A percentile compares a stretch with the other conserved stretches of the same genome.
phyloP scores from a whole-genome alignment of 2,329 filamentous ascomycete species.

The Conoideocrella luteorostrata region DNA sequence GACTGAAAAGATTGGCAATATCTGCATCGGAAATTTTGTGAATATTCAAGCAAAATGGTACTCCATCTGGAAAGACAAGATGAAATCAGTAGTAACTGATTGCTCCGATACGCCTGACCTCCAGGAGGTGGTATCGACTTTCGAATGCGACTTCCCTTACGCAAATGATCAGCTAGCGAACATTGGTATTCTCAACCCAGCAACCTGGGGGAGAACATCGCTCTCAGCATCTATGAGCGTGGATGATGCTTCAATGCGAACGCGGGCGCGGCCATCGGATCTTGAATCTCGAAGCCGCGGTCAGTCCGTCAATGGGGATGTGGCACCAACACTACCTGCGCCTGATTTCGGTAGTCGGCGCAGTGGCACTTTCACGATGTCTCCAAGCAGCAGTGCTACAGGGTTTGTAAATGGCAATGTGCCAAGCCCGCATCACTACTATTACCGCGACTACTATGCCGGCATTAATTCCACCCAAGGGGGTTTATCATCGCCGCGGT shows the following conservation, averaged over 20 bases:
- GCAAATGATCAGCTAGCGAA: slow-evolving; percentile 65
- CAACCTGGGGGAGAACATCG: slow-evolving; percentile 51
- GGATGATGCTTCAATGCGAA: slow-evolving; percentile 44
- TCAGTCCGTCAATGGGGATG: slow-evolving; percentile 56
- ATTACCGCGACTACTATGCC: slow-evolving; percentile 49
- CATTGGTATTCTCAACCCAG: slow-evolving; percentile 74
- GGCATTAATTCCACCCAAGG: slow-evolving; percentile 33
- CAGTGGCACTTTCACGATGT: slow-evolving; percentile 60
- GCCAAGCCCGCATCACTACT: slow-evolving; percentile 48
- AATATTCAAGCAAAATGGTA: slow-evolving; percentile 81
- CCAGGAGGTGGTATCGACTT: slow-evolving; percentile 68
- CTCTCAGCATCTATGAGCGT: slow-evolving; percentile 52
- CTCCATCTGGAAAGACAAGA: slow-evolving; percentile 74
- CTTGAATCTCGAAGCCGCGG: slow-evolving; percentile 48
- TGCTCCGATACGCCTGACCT: slow-evolving; percentile 57
- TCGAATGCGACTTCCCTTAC: slow-evolving; percentile 71
- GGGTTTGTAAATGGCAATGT: slow-evolving; percentile 15
- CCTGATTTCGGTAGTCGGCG: slow-evolving; percentile 60
- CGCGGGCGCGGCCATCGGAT: slow-evolving; percentile 42
- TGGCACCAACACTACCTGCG: slow-evolving; percentile 55
- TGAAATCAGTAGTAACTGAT: slow-evolving; percentile 66
- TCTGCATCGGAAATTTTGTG: slow-evolving; percentile 76
- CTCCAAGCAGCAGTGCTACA: slow-evolving; percentile 38
- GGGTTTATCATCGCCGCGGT: slow-evolving; percentile 53
- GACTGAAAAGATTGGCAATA: slow-evolving; percentile 78